Percentiles rank a stretch among this genome's conserved stretches.
phyloP scores from a whole-genome alignment of 805 yeast species.

The Debaryomyces castellii region DNA sequence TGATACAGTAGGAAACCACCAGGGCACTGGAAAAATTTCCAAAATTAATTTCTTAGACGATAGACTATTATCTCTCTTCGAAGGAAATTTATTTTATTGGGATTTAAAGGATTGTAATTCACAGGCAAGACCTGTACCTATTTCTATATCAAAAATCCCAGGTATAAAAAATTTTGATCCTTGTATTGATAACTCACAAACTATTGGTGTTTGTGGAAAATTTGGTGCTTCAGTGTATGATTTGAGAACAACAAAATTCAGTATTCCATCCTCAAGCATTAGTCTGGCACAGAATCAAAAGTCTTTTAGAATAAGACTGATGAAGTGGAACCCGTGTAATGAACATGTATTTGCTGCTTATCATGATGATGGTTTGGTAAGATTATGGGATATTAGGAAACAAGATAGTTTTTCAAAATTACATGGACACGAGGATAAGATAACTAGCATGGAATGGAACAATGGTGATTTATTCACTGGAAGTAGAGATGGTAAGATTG shows the following conservation, averaged over 20 bases:
- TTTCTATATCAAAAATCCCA: conserved; percentile 48
- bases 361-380: conserved; percentile 53
- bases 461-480: conserved; percentile 55
- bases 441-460: conserved; percentile 64
- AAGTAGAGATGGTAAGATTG: conserved; percentile 63
- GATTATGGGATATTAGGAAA: conserved; percentile 76
- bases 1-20: conserved; percentile 16
- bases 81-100: conserved; percentile 75
- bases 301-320: conserved; percentile 35
- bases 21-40: conserved; percentile 18
- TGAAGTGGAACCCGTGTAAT: conserved; percentile 65
- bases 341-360: conserved; percentile 65
- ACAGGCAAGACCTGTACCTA: conserved; percentile 44
- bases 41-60: conserved; percentile 28
- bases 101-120: conserved; percentile 58
- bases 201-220: conserved; percentile 64
- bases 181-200: conserved; percentile 45
- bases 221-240: conserved; percentile 78
- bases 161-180: conserved; percentile 55
- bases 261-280: conserved; percentile 25
- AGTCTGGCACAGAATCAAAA: conserved; percentile 13
- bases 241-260: conserved; percentile 50
- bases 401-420: conserved; percentile 53
- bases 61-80: conserved; percentile 60
- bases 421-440: conserved; percentile 52